Evolutionary conservation across 2,329 filamentous ascomycete genomes (phyloP).

Genomic region (Erysiphe pisi): DNA sequence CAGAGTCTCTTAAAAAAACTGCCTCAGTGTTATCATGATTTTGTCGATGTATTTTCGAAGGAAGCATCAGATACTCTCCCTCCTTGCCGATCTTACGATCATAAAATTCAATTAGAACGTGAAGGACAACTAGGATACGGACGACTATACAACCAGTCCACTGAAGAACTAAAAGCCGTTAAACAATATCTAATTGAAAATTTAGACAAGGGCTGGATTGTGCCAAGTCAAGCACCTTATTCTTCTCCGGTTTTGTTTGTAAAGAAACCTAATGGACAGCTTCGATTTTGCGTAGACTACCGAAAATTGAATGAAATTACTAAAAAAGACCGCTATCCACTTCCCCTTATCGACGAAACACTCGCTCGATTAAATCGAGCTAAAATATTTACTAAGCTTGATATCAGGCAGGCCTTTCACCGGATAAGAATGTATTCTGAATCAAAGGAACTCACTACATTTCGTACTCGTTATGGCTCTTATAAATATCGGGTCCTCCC

Average conservation of each 20-base stretch:
- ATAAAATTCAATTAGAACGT: constrained; percentile 4
- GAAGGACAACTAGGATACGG: not conserved
- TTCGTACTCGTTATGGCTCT: not conserved
- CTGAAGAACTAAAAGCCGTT: not conserved
- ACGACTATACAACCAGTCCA: constrained; percentile 19
- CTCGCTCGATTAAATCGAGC: not conserved
- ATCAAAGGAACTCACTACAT: constrained; percentile 27
- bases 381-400: constrained; percentile 25
- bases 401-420: constrained; percentile 26
- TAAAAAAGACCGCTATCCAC: not conserved
- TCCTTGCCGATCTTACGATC: constrained; percentile 4
- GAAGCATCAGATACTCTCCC: constrained; percentile 13
- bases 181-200: constrained; percentile 27
- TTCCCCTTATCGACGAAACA: constrained; percentile 12
- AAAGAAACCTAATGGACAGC: not conserved
- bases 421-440: constrained; percentile 19
- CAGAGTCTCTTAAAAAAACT: too few species aligned
- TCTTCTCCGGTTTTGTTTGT: constrained; percentile 23
- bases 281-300: constrained; percentile 11
- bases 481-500: constrained; percentile 29
- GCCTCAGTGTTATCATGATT: not conserved
- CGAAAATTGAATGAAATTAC: not conserved
- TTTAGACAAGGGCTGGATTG: constrained; percentile 28
- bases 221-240: not conserved
- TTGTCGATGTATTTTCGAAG: not conserved